Evolutionary conservation across 2,329 filamentous ascomycete genomes (phyloP), one percentile per base, ranked within the genome.

Genomic region (Sporothrix pallida): DNA sequence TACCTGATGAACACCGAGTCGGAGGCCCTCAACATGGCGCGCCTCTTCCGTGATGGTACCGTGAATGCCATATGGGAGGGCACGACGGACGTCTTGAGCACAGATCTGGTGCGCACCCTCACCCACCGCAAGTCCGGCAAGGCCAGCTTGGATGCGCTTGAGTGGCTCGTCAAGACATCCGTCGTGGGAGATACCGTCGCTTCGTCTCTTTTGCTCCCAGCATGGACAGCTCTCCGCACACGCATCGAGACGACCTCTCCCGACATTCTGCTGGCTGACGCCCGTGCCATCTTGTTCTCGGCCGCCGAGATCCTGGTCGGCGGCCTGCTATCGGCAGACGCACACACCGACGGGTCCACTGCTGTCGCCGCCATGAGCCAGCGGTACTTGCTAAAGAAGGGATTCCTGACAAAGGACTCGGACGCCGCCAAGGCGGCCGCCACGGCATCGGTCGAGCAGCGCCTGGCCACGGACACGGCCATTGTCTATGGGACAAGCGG

Each of bases 81-180:
- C 0, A 93, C 92, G 0, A 92, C 91, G 0, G 91, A 93, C 77
- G 90, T 94, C 6, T 83, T 94, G 72, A 88, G 88, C 4, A 84
- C 83, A 0, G 87, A 87, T 74, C 82, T 86, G 17, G 75, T 87
- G 15, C 79, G 85, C 23, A 84, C 85, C 0, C 73, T 88, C 58
- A 87, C 86, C 75, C 84, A 87, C 48, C 80, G 83, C 0, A 80
- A 80, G 31, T 79, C 75, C 0, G 85, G 82, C 3, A 77, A 72
- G 12, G 81, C 79, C 10, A 81, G 80, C 48, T 74, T 86, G 2
- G 79, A 82, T n/a, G 85, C 84, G 1, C 77, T 88, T 23, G 83
- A 84, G 20, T 79, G 79, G 60, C 79, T 87, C 60, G 78, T 87
- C 17, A 26, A 60, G 2, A 75, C 63, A 12, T 74, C 37, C 0